A percentile compares a stretch with the other conserved stretches of the same genome.
Evolutionary conservation across 2,329 filamentous ascomycete species (phyloP).

Genomic region (Colletotrichum sp.): DNA sequence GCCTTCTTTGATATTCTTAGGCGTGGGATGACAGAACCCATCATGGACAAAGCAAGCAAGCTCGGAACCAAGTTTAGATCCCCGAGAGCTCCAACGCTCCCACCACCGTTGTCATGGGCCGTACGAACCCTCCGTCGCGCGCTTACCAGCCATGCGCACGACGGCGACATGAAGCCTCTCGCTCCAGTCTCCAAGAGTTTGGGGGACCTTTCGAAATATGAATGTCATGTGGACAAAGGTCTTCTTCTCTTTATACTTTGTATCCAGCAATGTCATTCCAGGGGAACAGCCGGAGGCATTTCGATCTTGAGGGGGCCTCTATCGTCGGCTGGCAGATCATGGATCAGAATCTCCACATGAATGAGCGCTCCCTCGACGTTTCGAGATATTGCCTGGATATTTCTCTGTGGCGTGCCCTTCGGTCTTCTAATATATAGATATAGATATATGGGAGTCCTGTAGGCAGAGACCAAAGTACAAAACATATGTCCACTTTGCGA

Average conservation of each 20-base stretch:
- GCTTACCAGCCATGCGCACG: background rate
- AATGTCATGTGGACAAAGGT: too few species aligned
- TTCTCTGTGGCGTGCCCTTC: too few species aligned
- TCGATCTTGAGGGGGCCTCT: background rate
- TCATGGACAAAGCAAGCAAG: background rate
- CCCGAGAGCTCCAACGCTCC: background rate
- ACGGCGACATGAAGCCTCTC: background rate
- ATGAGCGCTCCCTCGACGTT: background rate
- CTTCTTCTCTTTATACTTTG: background rate
- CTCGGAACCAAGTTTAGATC: background rate
- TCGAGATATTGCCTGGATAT: background rate
- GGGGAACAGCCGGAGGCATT: background rate
- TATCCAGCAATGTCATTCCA: background rate
- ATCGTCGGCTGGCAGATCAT: background rate
- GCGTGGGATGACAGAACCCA: background rate
- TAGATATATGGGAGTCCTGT: background rate
- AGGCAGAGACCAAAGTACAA: background rate
- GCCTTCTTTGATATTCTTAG: background rate
- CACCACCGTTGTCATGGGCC: background rate
- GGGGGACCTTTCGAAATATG: too few species aligned
- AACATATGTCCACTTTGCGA: background rate
- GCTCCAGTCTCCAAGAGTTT: background rate
- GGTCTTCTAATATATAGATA: too few species aligned
- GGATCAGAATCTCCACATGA: background rate
- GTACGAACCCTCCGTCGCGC: background rate